A percentile compares a stretch with the other conserved stretches of the same genome.
These are phyloP conservation scores for Ceratocystis colombiana DNA, from an alignment of 2,329 filamentous ascomycete genomes.

Conservation along the genomic window DNA sequence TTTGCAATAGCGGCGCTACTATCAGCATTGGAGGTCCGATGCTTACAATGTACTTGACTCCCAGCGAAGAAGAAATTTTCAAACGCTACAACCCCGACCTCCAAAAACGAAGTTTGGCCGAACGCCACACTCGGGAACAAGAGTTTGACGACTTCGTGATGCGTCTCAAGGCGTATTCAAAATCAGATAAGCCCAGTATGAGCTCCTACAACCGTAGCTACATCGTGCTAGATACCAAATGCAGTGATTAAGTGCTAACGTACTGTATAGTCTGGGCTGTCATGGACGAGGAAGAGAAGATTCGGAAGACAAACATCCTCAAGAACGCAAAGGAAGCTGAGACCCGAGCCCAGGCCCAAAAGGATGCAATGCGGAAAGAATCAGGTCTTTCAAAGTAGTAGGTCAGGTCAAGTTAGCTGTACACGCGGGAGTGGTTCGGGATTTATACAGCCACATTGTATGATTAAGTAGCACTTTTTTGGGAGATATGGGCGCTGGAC, in stretches of 20 bases:
- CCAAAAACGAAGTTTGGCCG: conserved; percentile 77
- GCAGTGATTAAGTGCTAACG: background rate
- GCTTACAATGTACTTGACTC: conserved; percentile 67
- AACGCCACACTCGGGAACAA: conserved; percentile 61
- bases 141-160: conserved; percentile 84
- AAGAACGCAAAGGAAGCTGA: conserved; percentile 34
- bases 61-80: conserved; percentile 86
- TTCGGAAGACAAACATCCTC: conserved; percentile 34
- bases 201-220: conserved; percentile 25
- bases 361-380: conserved; percentile 43
- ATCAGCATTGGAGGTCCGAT: conserved; percentile 77
- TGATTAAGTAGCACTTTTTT: conserved; percentile 10
- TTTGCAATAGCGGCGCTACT: conserved; percentile 49
- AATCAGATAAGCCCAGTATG: conserved; percentile 84
- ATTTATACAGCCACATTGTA: background rate
- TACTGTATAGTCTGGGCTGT: conserved; percentile 41
- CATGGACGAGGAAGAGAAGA: conserved; percentile 41
- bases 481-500: background rate
- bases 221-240: background rate
- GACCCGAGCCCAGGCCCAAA: conserved; percentile 37
- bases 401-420: background rate
- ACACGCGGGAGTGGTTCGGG: background rate
- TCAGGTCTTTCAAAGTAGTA: conserved; percentile 36
- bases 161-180: conserved; percentile 77
- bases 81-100: conserved; percentile 88